Conservation (phyloP, 1,284 basidiomycete genomes). For the Pseudozyma thailandica region DNA sequence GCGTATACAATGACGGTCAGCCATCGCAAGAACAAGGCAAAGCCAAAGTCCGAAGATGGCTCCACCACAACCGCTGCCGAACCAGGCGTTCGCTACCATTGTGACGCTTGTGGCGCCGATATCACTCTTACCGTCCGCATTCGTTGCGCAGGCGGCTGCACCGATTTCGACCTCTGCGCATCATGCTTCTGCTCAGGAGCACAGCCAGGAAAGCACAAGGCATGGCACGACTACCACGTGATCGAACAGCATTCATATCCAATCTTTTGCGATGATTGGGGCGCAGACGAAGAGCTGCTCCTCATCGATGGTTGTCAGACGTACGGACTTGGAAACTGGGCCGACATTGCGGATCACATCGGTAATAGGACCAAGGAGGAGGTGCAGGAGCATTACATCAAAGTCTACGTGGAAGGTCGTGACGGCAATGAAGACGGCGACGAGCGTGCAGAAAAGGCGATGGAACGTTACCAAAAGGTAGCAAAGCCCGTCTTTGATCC, state of each 20-base stretch:
- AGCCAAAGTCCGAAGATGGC: constrained; percentile 57
- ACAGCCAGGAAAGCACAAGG: constrained; percentile 86
- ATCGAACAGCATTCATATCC: constrained; percentile 96
- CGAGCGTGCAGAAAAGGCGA: constrained; percentile 43
- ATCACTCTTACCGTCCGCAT: constrained; percentile 67
- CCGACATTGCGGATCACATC: constrained; percentile 93
- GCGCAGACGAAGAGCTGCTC: constrained; percentile 95
- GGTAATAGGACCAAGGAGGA: constrained; percentile 95
- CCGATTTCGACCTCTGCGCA: constrained; percentile 70
- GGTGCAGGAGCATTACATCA: constrained; percentile 87
- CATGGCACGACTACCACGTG: constrained; percentile 89
- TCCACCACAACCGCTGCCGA: constrained; percentile 58
- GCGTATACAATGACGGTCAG: constrained; percentile 63
- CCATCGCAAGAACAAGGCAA: constrained; percentile 65
- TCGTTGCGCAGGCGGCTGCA: constrained; percentile 65
- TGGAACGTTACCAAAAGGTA: constrained; percentile 23
- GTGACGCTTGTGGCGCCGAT: constrained; percentile 66
- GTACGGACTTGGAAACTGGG: constrained; percentile 96
- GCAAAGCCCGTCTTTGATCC: constrained; percentile 30
- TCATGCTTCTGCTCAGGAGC: constrained; percentile 90
- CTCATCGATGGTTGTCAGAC: constrained; percentile 88
- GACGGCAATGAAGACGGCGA: constrained; percentile 59
- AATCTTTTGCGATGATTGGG: constrained; percentile 95
- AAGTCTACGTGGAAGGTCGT: constrained; percentile 77
- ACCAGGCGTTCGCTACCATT: constrained; percentile 66